A percentile compares a stretch with the other conserved stretches of the same genome.
These are phyloP conservation scores for Escallonia rubra DNA, from an alignment of 129 eudicot genomes.

Conservation along the genomic window DNA sequence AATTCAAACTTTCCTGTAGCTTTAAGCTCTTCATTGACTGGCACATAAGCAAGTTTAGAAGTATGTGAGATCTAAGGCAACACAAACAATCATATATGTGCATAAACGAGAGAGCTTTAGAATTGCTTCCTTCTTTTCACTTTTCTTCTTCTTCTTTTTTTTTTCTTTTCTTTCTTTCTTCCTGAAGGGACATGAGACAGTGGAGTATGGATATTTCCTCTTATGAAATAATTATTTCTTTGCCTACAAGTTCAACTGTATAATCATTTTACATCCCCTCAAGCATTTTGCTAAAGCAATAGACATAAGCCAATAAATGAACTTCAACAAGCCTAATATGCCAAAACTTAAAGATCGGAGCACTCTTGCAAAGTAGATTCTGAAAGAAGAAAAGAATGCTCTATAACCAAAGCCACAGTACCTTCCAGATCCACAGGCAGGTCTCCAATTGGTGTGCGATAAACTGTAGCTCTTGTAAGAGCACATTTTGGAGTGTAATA, in stretches of 20 bases:
- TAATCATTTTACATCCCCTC: neutral
- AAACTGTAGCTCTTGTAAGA: conserved; percentile 74
- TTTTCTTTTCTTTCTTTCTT: no score
- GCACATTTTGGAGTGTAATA: conserved; percentile 92
- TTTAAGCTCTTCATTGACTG: conserved; percentile 82
- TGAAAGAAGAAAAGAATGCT: neutral
- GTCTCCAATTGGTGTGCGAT: conserved; percentile 89
- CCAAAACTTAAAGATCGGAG: neutral
- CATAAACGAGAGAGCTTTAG: no score
- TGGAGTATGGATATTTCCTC: no score
- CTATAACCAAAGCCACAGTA: conserved; percentile 9
- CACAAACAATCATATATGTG: no score
- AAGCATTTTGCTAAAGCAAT: neutral
- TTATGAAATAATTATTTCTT: no score
- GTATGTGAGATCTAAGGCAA: neutral
- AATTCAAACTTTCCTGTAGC: conserved; percentile 83
- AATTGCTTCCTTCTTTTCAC: no score
- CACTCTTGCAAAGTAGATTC: neutral
- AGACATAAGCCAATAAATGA: neutral
- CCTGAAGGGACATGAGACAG: no score
- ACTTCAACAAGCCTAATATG: neutral
- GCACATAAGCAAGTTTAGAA: conserved; percentile 9
- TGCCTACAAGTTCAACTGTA: no score
- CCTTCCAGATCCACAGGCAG: conserved; percentile 92
- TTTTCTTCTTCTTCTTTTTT: no score